These are phyloP conservation scores for Candida chilensis DNA, from an alignment of 805 yeast species.

Conservation along the genomic window DNA sequence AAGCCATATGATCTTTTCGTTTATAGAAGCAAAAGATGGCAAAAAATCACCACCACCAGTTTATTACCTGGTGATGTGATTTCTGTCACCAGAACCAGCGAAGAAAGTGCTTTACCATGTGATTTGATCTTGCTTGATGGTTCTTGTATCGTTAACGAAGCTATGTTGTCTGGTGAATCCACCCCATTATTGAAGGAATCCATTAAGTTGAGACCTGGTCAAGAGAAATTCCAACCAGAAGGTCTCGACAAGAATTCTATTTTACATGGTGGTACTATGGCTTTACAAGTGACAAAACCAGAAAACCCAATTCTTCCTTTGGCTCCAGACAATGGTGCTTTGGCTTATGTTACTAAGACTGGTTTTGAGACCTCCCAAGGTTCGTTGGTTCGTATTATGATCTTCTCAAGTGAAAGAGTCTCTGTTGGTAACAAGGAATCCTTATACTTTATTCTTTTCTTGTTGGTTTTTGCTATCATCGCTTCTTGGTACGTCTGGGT, in stretches of 20 bases:
- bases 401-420: constrained; percentile 92
- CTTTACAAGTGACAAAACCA: constrained; percentile 80
- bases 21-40: constrained; percentile 66
- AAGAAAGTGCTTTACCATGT: constrained; percentile 90
- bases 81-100: constrained; percentile 79
- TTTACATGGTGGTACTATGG: constrained; percentile 93
- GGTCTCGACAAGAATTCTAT: constrained; percentile 84
- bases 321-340: constrained; percentile 89
- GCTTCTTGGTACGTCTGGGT: constrained; percentile 99
- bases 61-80: constrained; percentile 89
- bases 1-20: constrained; percentile 80
- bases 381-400: constrained; percentile 94
- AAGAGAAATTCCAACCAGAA: constrained; percentile 62
- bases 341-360: constrained; percentile 84
- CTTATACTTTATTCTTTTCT: constrained; percentile 80
- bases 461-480: constrained; percentile 84
- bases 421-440: constrained; percentile 95
- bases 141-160: constrained; percentile 93
- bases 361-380: constrained; percentile 99
- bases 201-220: constrained; percentile 68
- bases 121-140: constrained; percentile 84
- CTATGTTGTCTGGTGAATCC: constrained; percentile 98
- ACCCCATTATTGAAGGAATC: constrained; percentile 95
- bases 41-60: constrained; percentile 56
- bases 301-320: constrained; percentile 38